Percentiles rank a stretch among this genome's conserved stretches.
These are phyloP conservation scores for Discostella stelligera DNA, from an alignment of 352 stramenopile genomes.

Conservation along the genomic window DNA sequence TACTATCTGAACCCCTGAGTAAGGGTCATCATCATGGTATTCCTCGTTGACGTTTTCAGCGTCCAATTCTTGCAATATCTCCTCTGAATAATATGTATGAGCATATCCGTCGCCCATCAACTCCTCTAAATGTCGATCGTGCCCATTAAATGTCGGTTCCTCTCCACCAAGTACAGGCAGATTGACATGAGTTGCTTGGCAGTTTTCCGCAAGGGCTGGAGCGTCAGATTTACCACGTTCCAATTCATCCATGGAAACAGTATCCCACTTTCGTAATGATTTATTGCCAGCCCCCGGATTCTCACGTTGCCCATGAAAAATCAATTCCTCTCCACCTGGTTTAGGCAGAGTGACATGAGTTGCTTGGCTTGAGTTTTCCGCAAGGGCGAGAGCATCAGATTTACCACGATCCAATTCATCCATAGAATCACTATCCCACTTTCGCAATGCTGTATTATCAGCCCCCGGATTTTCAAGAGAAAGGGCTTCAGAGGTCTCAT, in stretches of 20 bases:
- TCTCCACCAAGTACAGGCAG: not conserved
- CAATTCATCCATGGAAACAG: conserved; percentile 33
- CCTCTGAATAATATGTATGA: conserved; percentile 6
- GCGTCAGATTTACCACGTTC: conserved; percentile 44
- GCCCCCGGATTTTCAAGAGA: conserved; percentile 15
- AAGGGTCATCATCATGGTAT: conserved; percentile 18
- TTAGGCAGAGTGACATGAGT: conserved; percentile 2
- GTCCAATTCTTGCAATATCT: conserved; percentile 1
- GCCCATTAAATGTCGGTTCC: not conserved
- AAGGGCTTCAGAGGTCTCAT: conserved; percentile 36
- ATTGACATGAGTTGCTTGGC: conserved; percentile 5
- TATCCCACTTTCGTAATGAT: conserved; percentile 45
- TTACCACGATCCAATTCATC: conserved; percentile 44
- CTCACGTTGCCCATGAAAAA: too few relatives aligned
- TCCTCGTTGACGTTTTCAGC: conserved; percentile 18
- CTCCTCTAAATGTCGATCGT: not conserved
- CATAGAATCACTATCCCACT: conserved; percentile 40
- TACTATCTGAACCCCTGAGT: conserved; percentile 20
- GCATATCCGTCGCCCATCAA: not conserved
- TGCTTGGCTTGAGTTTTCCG: conserved; percentile 1
- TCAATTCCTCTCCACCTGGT: not conserved
- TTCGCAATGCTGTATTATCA: conserved; percentile 7
- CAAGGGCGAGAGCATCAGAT: conserved; percentile 36
- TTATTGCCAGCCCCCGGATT: conserved; percentile 5
- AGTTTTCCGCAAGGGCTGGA: conserved; percentile 11